Conservation (phyloP, 768 basidiomycete genomes). For the Artomyces pyxidatus region DNA sequence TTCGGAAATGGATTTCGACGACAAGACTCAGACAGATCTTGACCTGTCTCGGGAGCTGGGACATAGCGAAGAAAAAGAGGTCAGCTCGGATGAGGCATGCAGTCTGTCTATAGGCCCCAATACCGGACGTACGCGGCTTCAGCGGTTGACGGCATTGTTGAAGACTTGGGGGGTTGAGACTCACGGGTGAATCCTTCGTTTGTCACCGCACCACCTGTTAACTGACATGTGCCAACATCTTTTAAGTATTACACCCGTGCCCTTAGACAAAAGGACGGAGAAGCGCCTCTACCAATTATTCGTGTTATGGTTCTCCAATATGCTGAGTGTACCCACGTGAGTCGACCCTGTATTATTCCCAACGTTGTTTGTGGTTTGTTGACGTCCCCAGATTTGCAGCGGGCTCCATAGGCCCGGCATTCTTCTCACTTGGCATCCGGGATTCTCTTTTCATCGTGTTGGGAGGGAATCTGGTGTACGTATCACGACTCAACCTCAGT, state of each 20-base stretch:
- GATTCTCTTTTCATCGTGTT: conserved; percentile 34
- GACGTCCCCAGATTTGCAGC: conserved; percentile 43
- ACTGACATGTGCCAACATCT: neutral
- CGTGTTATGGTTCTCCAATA: conserved; percentile 66
- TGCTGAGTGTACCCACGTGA: conserved; percentile 55
- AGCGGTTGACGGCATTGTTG: conserved; percentile 23
- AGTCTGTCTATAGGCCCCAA: too few species aligned
- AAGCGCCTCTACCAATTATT: conserved; percentile 57
- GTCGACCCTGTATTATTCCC: conserved; percentile 6
- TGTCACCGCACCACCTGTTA: neutral
- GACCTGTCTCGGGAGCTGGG: too few species aligned
- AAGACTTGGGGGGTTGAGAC: conserved; percentile 32
- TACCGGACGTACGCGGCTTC: conserved; percentile 2
- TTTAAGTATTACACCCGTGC: conserved; percentile 44
- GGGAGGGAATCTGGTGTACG: conserved; percentile 38
- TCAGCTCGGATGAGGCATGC: too few species aligned
- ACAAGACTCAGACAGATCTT: too few species aligned
- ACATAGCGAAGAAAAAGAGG: too few species aligned
- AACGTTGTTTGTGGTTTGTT: conserved; percentile 10
- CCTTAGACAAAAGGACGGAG: conserved; percentile 42
- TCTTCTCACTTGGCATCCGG: conserved; percentile 37
- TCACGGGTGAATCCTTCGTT: conserved; percentile 25
- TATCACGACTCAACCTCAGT: neutral
- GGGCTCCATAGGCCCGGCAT: conserved; percentile 42
- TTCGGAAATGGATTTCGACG: too few species aligned